phyloP scores from a whole-genome alignment of 306 rosid species.

The Vigna trinervia region DNA sequence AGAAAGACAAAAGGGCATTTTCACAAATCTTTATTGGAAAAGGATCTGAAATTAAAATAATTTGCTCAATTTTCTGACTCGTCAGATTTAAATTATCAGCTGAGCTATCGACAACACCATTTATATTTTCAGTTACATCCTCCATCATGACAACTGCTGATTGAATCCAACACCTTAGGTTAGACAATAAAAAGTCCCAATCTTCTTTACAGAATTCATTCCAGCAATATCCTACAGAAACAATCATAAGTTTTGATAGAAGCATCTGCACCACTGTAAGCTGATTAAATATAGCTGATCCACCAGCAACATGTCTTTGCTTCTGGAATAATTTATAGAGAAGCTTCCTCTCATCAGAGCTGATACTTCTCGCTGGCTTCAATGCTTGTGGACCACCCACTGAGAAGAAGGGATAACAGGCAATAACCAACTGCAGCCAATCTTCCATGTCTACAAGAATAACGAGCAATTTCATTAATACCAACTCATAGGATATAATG shows the following conservation, averaged over 20 bases:
- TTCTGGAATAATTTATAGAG: conserved; percentile 74
- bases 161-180: conserved; percentile 84
- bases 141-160: conserved; percentile 83
- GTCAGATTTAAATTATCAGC: conserved; percentile 51
- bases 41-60: conserved; percentile 65
- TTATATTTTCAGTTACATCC: conserved; percentile 79
- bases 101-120: conserved; percentile 55
- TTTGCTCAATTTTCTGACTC: conserved; percentile 57
- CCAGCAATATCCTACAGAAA: conserved; percentile 92
- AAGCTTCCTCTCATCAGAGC: conserved; percentile 67
- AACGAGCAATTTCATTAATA: conserved; percentile 38
- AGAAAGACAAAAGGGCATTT: conserved; percentile 86
- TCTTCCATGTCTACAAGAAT: conserved; percentile 79
- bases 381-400: conserved; percentile 57
- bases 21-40: conserved; percentile 66
- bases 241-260: conserved; percentile 77
- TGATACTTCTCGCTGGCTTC: conserved; percentile 66
- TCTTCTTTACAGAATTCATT: conserved; percentile 82
- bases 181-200: conserved; percentile 81
- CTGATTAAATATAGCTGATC: conserved; percentile 61
- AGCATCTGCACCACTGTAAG: conserved; percentile 77
- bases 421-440: conserved; percentile 83
- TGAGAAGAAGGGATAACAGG: conserved; percentile 80
- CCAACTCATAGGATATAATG: not conserved
- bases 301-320: conserved; percentile 74